phyloP scores from a whole-genome alignment of 371 early-diverging fungal species.

The Amoeboaphelidium protococcarum region DNA sequence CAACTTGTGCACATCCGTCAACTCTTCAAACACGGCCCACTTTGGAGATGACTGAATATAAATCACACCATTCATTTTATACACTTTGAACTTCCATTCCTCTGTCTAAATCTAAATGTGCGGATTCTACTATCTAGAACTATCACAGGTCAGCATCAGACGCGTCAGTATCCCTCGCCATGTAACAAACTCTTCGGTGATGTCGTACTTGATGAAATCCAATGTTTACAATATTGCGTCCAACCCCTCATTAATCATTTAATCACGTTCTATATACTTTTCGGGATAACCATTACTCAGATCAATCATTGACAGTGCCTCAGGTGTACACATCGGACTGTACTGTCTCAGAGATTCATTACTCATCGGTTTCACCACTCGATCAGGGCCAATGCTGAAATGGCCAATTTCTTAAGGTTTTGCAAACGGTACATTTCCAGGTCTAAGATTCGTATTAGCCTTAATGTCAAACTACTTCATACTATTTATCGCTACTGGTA shows the following conservation, averaged over 20 bases:
- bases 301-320: too few species aligned
- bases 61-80: background rate
- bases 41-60: background rate
- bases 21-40: background rate
- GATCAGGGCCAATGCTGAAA: too few species aligned
- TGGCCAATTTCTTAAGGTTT: too few species aligned
- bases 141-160: conserved; percentile 45
- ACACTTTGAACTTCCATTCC: conserved; percentile 25
- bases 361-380: too few species aligned
- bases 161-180: conserved; percentile 70
- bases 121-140: too few species aligned
- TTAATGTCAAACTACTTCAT: too few species aligned
- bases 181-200: conserved; percentile 7
- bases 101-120: conserved; percentile 36
- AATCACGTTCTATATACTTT: background rate
- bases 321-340: too few species aligned
- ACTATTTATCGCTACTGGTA: too few species aligned
- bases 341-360: too few species aligned
- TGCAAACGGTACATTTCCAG: too few species aligned
- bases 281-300: background rate
- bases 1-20: background rate
- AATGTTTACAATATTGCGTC: background rate
- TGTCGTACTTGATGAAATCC: background rate
- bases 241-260: too few species aligned
- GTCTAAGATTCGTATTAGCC: too few species aligned